Evolutionary conservation across 2,329 filamentous ascomycete genomes (phyloP), one percentile per base, ranked within the genome.

Genomic region (Epichloe aotearoae): DNA sequence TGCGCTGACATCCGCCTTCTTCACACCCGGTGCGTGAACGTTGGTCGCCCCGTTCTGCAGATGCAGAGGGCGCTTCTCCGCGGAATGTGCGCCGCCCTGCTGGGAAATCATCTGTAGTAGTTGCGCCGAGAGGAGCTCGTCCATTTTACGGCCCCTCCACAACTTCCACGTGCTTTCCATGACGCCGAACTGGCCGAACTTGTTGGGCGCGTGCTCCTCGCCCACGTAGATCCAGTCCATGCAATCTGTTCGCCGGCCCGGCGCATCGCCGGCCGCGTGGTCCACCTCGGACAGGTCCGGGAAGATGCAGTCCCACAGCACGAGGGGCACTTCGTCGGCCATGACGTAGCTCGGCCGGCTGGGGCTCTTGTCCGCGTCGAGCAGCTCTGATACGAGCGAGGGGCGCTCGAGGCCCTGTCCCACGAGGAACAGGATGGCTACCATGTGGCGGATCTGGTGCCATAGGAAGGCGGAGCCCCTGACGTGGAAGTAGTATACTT

Each of bases 391-490:
- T 42, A 97, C 74, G 14, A 97, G 69, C 0, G 77, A 77, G 0
- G 90, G 85, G 30, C 73, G 64, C 65, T 98, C 93, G 15, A 95
- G 77, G 0, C 88, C 82, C 69, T 98, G 93, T 30, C 88, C 93
- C 8, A 97, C 82, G 11, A 93, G 73, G 71, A 98, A 97, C n/a
- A 98, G 73, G 6, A 97, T 74, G 15, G 84, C 80, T n/a, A 94
- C 83, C 80, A 98, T 90, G 70, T 91, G 88, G 23, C 93, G 83
- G 58, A 98, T 94, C 70, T 98, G 93, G 69, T 98, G 93, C 93
- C 93, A 98, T 45, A 98, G 71, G 67, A 98, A 98, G 2, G 90
- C 93, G 7, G 86, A 89, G 19, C 93, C 93, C 58, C 90, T 82
- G 40, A 98, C 82, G 52, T 84, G 83, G 67, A 98, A 94, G 54